Base-by-base conservation (phyloP, 805 yeast species). In the Pichia phayaonensis region DNA sequence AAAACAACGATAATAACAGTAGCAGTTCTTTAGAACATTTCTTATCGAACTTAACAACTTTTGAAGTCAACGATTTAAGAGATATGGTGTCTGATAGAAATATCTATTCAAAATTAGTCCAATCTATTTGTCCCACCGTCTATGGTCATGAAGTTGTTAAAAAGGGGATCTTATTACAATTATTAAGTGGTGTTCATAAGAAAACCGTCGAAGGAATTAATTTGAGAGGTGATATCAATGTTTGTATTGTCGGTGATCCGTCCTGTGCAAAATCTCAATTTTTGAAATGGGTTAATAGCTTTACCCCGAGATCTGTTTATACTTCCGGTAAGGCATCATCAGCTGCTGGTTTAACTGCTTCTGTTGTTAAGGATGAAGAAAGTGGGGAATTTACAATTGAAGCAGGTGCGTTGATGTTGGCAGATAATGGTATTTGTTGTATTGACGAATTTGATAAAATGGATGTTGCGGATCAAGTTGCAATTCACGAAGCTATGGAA, bases 401-500 rank as follows among this genome's bases (percentile, higher is more conserved):
- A 67, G 99, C 99, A 2, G 99, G 99, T 65, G 99, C 99, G 2
- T 73, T 94, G 51, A 94, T 94, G 97, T 75, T 94, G 56, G 98
- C 99, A 1, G 99, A 94, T 70, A 94, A 92, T 64, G 99, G 99
- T 55, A 87, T 94, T 54, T 94, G 99, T 76, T 95, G 97, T 61
- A 94, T 94, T 67, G 99, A 94, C 67, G 99, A 94, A 72, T 94
- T 94, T 61, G 99, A 94, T 66, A 94, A 94, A 72, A 94, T 94
- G 99, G 97, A 92, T 67, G 68, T 90, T 42, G 70, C 83, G 1
- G 98, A 94, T 69, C 98, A 94, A 70, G 98, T 94, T 49, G 98
- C 98, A 3, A 92, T 94, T 72, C 99, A 94, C 71, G 99, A 94
- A 72, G 99, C 98, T 23, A 94, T 94, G 99, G 99, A 94, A 76